Evolutionary conservation across 768 basidiomycete species (phyloP), one percentile per base, ranked within the genome.

Genomic region (Termitomyces sp.): DNA sequence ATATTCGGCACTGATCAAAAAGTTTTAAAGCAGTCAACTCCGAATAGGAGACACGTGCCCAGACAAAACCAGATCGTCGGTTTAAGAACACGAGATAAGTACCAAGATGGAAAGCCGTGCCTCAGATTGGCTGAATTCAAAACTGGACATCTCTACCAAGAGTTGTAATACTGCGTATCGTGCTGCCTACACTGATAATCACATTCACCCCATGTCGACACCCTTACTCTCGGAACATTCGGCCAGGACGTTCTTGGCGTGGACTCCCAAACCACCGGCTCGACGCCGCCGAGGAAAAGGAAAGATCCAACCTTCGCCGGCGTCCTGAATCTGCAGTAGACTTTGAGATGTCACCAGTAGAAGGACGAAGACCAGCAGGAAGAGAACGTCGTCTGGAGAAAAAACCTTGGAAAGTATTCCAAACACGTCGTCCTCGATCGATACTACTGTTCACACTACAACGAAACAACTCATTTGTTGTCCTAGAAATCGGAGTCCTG

Each of bases 291-390:
- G 52, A 52, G 24, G 38, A 50, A 41, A 56, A 54, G 1, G 51
- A 58, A 22, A 58, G 51, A 54, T 58, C 62, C 51, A 60, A 58
- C 43, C 59, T 40, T 54, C 28, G 44, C n/a, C 61, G 56, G 9
- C 56, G 51, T 24, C 40, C 38, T 22, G 43, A 26, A 40, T 41
- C 30, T 5, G 16, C 16, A 51, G 22, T 18, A 20, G 47, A 45
- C 28, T 43, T n/a, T n/a, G n/a, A n/a, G n/a, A n/a, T n/a, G n/a
- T 28, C 43, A 20, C 24, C 59, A 46, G 36, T 5, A 28, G 5
- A 28, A 40, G 41, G 40, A 11, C 8, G 52, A 30, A 22, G 44
- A 16, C 36, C 46, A 45, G 49, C 18, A 35, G 50, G 24, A 46
- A 28, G 22, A 51, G 50, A 30, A 8, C 49, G 51, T 33, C 43